Conservation (phyloP, 768 basidiomycete species). For the Scleroderma bovista region DNA sequence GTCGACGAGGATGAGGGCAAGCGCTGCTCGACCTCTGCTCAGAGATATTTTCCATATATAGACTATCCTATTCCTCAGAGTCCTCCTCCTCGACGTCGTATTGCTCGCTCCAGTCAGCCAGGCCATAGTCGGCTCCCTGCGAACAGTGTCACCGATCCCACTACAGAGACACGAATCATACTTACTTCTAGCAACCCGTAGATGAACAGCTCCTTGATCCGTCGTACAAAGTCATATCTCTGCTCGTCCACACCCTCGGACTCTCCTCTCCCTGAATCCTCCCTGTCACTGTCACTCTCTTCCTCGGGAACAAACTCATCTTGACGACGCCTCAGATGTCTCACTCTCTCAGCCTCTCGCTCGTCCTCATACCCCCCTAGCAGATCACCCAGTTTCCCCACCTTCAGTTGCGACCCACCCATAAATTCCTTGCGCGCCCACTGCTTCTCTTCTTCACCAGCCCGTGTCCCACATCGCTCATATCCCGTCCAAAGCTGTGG, state of each 20-base stretch:
- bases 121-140: conserved; percentile 65
- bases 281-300: conserved; percentile 53
- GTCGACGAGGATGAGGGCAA: conserved; percentile 37
- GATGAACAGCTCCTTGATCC: conserved; percentile 64
- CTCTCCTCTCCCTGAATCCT: conserved; percentile 27
- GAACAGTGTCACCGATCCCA: conserved; percentile 3
- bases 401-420: conserved; percentile 46
- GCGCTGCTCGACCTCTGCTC: conserved; percentile 12
- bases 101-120: conserved; percentile 70
- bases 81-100: conserved; percentile 48
- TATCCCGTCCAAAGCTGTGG: conserved; percentile 62
- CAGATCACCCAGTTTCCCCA: conserved; percentile 65
- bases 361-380: conserved; percentile 76
- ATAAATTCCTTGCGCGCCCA: conserved; percentile 68
- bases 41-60: not conserved
- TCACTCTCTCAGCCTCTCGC: conserved; percentile 59
- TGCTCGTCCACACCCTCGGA: conserved; percentile 48
- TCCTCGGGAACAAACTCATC: conserved; percentile 62
- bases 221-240: conserved; percentile 49
- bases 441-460: conserved; percentile 57
- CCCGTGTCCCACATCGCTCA: conserved; percentile 43
- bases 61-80: not conserved
- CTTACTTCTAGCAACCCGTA: conserved; percentile 69
- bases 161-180: not conserved
- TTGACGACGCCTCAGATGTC: conserved; percentile 39